Base-by-base conservation (phyloP, 2,329 filamentous ascomycete genomes). In the Alternaria sp. region DNA sequence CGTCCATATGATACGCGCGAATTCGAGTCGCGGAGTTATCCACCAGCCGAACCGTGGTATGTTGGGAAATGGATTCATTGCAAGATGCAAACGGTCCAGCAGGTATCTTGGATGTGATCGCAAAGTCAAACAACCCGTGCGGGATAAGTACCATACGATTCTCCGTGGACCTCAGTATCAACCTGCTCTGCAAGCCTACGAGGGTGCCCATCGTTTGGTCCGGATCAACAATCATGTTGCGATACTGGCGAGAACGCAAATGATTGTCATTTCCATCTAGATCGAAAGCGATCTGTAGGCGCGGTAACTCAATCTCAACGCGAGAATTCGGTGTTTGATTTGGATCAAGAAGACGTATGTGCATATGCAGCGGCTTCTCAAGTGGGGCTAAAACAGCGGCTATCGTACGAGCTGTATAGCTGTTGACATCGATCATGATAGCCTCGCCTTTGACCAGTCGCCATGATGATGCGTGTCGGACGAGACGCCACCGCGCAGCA, bases 1-100 rank as follows among this genome's bases (percentile, higher is more conserved):
- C 49, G 62, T 90, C 85, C 0, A 91, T 70, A 0, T 73, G 67
- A 65, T 86, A 90, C 0, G 76, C 66, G 49, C 87, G 83, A 6
- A 80, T 69, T 8, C 66, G 69, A 4, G 62, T 63, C 21, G 21
- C 21, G 21, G 21, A 21, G 21, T 21, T 21, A 21, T 21, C 21
- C 21, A 21, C 21, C 21, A 21, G 21, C 21, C 21, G 21, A 21
- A 21, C 21, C 21, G 21, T 21, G 21, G 21, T 21, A 21, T 21
- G 21, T 21, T 21, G 21, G 21, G 21, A 3, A 21, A 21, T 21
- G 21, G 21, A 21, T 21, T 21, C 21, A 21, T 21, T 21, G 21
- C 21, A 21, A 21, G 21, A 21, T 21, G 21, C 21, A 21, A 21
- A 21, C 21, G 21, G 21, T 21, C 21, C 21, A 21, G 21, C 21